Percentiles rank a stretch among this genome's conserved stretches.
phyloP scores from a whole-genome alignment of 2,329 filamentous ascomycete genomes.

The Monosporascus sp. region DNA sequence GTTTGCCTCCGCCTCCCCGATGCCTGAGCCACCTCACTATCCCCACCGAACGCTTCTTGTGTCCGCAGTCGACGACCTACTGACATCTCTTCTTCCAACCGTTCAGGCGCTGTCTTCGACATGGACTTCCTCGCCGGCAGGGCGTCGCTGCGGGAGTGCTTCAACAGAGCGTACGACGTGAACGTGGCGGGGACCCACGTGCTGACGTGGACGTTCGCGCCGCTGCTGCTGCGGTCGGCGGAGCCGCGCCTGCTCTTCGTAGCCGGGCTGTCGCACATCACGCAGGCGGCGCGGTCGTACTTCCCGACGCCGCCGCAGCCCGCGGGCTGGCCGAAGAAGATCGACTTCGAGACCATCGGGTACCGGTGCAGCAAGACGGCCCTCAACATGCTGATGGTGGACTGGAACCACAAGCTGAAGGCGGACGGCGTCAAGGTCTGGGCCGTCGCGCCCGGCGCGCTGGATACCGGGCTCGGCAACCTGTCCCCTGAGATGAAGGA shows the following conservation, averaged over 20 bases:
- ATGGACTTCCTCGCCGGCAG: conserved; percentile 18
- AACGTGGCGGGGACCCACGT: conserved; percentile 45
- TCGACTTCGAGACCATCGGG: conserved; percentile 10
- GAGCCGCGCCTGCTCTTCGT: conserved; percentile 47
- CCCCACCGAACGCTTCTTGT: too few species aligned
- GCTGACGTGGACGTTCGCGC: conserved; percentile 34
- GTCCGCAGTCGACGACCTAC: background rate
- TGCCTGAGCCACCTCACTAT: too few species aligned
- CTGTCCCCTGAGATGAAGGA: too few species aligned
- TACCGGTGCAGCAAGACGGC: conserved; percentile 39
- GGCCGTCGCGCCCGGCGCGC: conserved; percentile 41
- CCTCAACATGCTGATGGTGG: conserved; percentile 44
- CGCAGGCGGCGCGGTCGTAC: conserved; percentile 22
- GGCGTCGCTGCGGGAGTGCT: conserved; percentile 32
- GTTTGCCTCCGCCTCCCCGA: too few species aligned
- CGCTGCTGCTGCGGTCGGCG: conserved; percentile 39
- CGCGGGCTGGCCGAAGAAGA: conserved; percentile 37
- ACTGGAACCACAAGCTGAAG: conserved; percentile 36
- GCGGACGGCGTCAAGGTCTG: conserved; percentile 48
- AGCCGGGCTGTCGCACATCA: conserved; percentile 38
- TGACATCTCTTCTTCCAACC: background rate
- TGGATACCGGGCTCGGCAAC: conserved; percentile 40
- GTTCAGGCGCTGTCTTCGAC: conserved; percentile 40
- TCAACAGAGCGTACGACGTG: conserved; percentile 43
- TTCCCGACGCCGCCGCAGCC: conserved; percentile 19